Base-by-base conservation (phyloP, 2,329 filamentous ascomycete genomes). In the Aspergillus sp. region DNA sequence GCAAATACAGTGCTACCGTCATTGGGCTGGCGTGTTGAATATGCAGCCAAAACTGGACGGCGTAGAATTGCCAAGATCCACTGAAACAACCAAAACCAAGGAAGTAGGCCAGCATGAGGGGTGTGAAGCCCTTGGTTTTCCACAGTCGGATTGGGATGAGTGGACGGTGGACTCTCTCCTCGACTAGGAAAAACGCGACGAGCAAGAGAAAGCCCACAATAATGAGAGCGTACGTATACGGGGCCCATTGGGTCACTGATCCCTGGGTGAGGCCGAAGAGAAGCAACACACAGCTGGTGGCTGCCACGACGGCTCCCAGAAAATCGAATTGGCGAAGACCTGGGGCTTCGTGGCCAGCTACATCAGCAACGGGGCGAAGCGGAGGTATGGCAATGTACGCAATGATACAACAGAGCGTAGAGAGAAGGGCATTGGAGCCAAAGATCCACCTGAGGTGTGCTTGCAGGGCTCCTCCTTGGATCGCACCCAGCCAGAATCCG, bases 201-300 rank as follows among this genome's bases (percentile, higher is more conserved):
- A 76, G 57, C 9, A 76, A 60, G 0, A 75, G 44, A 12, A 75
- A 41, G 2, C 74, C 74, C 3, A 78, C 49, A 27, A 75, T 70
- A 2, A 77, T 64, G 4, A 72, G 53, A 1, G 68, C 63, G 50
- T 71, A 73, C 9, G 75, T 70, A 54, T 78, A 77, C 0, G 72
- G 61, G 4, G 67, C 52, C 75, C 76, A 78, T 0, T 71, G 68
- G 4, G 71, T 70, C 1, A 72, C 65, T 0, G 72, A 68, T 3
- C 73, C 74, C 55, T 78, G 74, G 41, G 79, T 80, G 63, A 76
- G 76, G 0, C 76, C 74, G 43, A 80, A 75, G 47, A 80, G 77
- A 53, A 80, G 68, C n/a, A 78, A 67, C 2, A 79, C 67, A 46
- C 79, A 67, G 4, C 70, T 73, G 3, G 65, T 63, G 5, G 79